Base-by-base conservation (phyloP, 164 flowering plant species). In the Tinospora cordifolia region DNA sequence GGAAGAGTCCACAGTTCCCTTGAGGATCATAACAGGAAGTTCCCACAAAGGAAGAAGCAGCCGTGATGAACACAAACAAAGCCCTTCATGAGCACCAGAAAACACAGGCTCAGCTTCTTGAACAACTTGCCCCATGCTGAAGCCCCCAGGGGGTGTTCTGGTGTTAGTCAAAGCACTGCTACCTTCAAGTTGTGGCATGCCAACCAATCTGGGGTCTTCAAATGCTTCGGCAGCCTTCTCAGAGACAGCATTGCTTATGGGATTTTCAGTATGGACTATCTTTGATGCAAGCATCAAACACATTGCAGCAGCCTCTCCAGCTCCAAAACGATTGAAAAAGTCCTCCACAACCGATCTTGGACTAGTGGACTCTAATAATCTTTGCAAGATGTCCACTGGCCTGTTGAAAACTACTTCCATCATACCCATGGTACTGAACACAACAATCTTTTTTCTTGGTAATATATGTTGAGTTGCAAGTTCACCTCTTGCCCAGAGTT, bases 51-150 rank as follows among this genome's bases (percentile, higher is more conserved):
- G 99, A 34, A 84, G 83, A 72, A 94, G 96, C 81, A 94, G 80
- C 75, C 97, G 87, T 36, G 99, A 86, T 36, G 98, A 80, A 75
- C 98, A 94, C 80, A 94, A 81, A 80, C 94, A 89, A 39, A 94
- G 89, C 51, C 98, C 99, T 84, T 94, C 98, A 82, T 94, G 85
- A 24, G 97, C 97, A 76, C 97, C 99, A n/a, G 99, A 94, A 83
- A 92, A 94, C 12, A 92, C 85, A 65, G 98, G 97, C 79, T 90
- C 97, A 39, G 93, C 96, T 79, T 90, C 98, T 80, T 94, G 97
- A 76, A 92, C 97, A 82, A 94, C 99, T 81, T 94, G 99, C 8
- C 98, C 99, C 99, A 94, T 90, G 83, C 93, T 88, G 79, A 91
- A 91, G 39, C 96, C 95, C 40, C 92, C 96, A 70, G 90, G 81